phyloP scores from a whole-genome alignment of 148 eudicot genomes.

The Pharnaceum exiguum region DNA sequence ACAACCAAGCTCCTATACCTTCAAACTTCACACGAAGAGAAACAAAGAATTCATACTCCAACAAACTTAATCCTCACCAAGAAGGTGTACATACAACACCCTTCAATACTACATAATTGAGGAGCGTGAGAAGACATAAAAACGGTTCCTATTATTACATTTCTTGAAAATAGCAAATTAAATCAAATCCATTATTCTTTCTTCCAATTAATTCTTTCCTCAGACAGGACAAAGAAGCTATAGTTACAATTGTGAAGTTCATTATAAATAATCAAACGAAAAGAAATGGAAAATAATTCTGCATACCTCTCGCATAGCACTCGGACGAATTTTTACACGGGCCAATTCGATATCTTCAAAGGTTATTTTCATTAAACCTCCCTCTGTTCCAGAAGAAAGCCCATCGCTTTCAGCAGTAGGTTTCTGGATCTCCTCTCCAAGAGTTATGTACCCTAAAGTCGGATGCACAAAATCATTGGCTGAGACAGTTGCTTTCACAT shows the following conservation, averaged over 20 bases:
- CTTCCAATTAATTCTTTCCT: too few relatives aligned
- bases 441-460: not conserved
- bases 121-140: too few relatives aligned
- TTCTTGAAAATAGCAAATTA: too few relatives aligned
- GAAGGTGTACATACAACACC: too few relatives aligned
- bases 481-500: conserved; percentile 17
- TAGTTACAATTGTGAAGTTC: not conserved
- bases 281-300: conserved; percentile 4
- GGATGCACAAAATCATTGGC: conserved; percentile 12
- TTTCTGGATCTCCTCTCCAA: conserved; percentile 6
- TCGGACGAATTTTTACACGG: conserved; percentile 75
- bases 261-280: not conserved
- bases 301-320: conserved; percentile 98
- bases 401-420: conserved; percentile 1
- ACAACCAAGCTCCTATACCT: too few relatives aligned
- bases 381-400: conserved; percentile 12
- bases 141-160: too few relatives aligned
- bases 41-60: too few relatives aligned
- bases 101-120: too few relatives aligned
- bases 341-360: conserved; percentile 87
- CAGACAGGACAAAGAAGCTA: not conserved
- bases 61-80: too few relatives aligned
- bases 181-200: too few relatives aligned
- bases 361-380: conserved; percentile 32
- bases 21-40: too few relatives aligned